These are phyloP conservation scores for Jaminaea rosea DNA, from an alignment of 1,284 basidiomycete genomes.

Conservation along the genomic window DNA sequence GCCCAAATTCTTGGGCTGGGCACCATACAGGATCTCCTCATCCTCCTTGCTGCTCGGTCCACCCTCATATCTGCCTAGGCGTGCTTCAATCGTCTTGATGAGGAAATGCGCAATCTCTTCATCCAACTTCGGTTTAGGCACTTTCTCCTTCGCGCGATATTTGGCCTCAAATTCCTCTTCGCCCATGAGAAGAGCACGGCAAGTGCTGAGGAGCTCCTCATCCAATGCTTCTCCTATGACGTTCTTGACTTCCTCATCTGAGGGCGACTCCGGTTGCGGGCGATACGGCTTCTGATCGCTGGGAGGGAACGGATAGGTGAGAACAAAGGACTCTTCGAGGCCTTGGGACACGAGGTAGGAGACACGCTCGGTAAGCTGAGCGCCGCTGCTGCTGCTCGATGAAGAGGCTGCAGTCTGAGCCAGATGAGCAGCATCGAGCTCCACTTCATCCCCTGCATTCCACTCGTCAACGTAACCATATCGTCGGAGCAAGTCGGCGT, in stretches of 20 bases:
- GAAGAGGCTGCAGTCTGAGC: conserved; percentile 49
- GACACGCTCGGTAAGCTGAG: conserved; percentile 16
- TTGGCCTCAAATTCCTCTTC: conserved; percentile 58
- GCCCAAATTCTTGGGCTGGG: background rate
- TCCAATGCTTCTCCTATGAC: no score
- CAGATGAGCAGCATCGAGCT: conserved; percentile 70
- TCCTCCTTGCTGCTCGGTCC: conserved; percentile 52
- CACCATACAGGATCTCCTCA: conserved; percentile 49
- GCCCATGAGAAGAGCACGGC: conserved; percentile 60
- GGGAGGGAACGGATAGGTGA: conserved; percentile 36
- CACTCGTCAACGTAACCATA: conserved; percentile 89
- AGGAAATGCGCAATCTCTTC: conserved; percentile 15
- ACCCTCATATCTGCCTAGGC: conserved; percentile 16
- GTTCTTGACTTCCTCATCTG: no score
- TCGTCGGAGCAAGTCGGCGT: conserved; percentile 82
- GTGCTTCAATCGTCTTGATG: conserved; percentile 18
- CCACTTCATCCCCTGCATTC: conserved; percentile 79
- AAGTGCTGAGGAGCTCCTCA: conserved; percentile 61
- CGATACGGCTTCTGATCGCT: conserved; percentile 17
- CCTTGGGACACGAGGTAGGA: conserved; percentile 36
- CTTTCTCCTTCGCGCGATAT: conserved; percentile 60
- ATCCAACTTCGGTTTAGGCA: conserved; percentile 56
- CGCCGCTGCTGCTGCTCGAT: background rate
- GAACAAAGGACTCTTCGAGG: conserved; percentile 36
- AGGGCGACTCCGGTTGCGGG: no score